Conservation (phyloP, 1,284 basidiomycete genomes). For the Marasmius sp. region DNA sequence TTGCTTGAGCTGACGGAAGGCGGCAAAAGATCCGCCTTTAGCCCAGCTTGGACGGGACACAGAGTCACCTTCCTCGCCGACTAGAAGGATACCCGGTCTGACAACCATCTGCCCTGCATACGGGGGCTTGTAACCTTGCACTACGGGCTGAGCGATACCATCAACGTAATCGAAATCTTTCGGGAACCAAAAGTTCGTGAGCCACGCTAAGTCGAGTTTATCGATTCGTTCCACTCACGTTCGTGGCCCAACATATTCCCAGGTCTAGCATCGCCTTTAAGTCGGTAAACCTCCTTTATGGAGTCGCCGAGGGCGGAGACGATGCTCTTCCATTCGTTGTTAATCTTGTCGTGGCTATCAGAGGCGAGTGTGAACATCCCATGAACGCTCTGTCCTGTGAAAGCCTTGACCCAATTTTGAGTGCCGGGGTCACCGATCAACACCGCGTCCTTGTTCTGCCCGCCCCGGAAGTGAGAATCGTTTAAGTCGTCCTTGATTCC, state of each 20-base stretch:
- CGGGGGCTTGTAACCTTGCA: conserved; percentile 27
- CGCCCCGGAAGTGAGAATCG: conserved; percentile 29
- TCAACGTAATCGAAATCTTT: conserved; percentile 39
- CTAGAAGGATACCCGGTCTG: conserved; percentile 31
- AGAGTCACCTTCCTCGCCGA: conserved; percentile 30
- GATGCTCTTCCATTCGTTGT: conserved; percentile 18
- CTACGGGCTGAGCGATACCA: conserved; percentile 39
- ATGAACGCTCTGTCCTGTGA: conserved; percentile 31
- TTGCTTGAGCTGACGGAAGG: conserved; percentile 29
- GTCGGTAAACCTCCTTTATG: conserved; percentile 27
- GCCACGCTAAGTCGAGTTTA: not conserved
- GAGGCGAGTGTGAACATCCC: conserved; percentile 37
- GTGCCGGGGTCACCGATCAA: conserved; percentile 26
- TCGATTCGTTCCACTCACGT: conserved; percentile 21
- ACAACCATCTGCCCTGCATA: conserved; percentile 34
- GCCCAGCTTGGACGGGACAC: conserved; percentile 25
- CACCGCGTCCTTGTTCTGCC: conserved; percentile 29
- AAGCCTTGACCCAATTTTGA: conserved; percentile 31
- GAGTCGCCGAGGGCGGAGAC: conserved; percentile 24
- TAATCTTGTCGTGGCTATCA: conserved; percentile 25
- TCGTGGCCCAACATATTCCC: conserved; percentile 34
- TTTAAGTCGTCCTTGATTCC: conserved; percentile 31
- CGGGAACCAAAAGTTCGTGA: not conserved
- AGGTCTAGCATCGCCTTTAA: conserved; percentile 32
- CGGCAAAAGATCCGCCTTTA: conserved; percentile 30